These are phyloP conservation scores for Carpinus fangiana DNA, from an alignment of 306 rosid genomes.

Conservation along the genomic window DNA sequence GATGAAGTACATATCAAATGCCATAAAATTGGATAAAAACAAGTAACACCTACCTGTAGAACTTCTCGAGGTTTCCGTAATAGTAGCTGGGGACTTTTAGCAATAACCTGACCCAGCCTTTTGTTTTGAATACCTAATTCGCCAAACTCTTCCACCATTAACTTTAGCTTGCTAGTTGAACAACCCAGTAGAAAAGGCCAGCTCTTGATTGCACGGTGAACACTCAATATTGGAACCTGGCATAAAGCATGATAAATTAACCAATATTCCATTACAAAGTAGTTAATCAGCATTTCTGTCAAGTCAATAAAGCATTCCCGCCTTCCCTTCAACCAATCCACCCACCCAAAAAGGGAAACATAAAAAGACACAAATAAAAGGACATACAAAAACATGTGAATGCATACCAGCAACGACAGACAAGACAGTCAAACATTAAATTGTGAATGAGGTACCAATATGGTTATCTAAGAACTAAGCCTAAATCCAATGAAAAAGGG, in stretches of 20 bases:
- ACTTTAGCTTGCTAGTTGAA: slow-evolving; percentile 67
- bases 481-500: neutral
- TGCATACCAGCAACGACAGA: neutral
- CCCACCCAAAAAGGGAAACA: neutral
- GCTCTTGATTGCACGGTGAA: slow-evolving; percentile 63
- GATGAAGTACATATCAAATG: neutral
- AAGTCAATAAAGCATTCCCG: slow-evolving; percentile 13
- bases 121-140: slow-evolving; percentile 65
- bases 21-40: slow-evolving; percentile 24
- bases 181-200: slow-evolving; percentile 85
- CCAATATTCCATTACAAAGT: neutral
- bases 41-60: slow-evolving; percentile 53
- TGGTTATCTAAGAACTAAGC: neutral
- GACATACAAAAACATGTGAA: neutral
- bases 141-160: slow-evolving; percentile 60
- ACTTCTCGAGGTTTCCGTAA: slow-evolving; percentile 62
- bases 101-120: slow-evolving; percentile 60
- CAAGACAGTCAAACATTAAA: neutral
- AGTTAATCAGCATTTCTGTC: slow-evolving; percentile 22
- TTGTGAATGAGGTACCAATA: neutral
- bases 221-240: slow-evolving; percentile 58
- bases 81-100: slow-evolving; percentile 81
- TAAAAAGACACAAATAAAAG: neutral
- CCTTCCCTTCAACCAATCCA: slow-evolving; percentile 1
- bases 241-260: slow-evolving; percentile 29